phyloP scores from a whole-genome alignment of 148 eudicot genomes.

The Rhododendron simsii region DNA sequence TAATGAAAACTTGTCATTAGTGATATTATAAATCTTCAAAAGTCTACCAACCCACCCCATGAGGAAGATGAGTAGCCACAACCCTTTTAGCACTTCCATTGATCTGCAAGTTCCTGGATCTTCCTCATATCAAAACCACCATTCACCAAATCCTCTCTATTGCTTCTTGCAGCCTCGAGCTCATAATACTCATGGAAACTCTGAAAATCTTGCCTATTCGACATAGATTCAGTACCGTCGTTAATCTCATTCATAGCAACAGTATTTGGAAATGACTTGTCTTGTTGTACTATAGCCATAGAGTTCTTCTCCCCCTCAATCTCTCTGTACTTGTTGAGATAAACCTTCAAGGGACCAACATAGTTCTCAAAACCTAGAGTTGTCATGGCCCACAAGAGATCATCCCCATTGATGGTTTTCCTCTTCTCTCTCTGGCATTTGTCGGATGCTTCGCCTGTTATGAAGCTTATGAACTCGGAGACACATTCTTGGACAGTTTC shows the following conservation, averaged over 20 bases:
- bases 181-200: not conserved
- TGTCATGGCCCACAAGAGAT: constrained; percentile 44
- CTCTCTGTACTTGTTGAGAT: constrained; percentile 34
- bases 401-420: constrained; percentile 42
- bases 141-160: constrained; percentile 14
- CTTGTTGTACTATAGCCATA: not conserved
- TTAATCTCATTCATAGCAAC: not conserved
- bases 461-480: constrained; percentile 50
- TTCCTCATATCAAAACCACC: constrained; percentile 3
- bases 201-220: not conserved
- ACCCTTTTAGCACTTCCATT: constrained; percentile 10
- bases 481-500: constrained; percentile 47
- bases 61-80: constrained; percentile 14
- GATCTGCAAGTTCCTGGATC: constrained; percentile 3
- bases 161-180: not conserved
- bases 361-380: constrained; percentile 40
- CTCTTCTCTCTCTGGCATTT: constrained; percentile 42
- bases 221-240: not conserved
- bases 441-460: constrained; percentile 41
- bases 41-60: constrained; percentile 11
- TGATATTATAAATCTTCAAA: not conserved
- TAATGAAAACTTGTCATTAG: not conserved
- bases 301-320: constrained; percentile 27
- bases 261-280: not conserved
- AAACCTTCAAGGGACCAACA: constrained; percentile 28